These are phyloP conservation scores for Paratinospora sagittata DNA, from an alignment of 164 flowering plant genomes.

Conservation along the genomic window DNA sequence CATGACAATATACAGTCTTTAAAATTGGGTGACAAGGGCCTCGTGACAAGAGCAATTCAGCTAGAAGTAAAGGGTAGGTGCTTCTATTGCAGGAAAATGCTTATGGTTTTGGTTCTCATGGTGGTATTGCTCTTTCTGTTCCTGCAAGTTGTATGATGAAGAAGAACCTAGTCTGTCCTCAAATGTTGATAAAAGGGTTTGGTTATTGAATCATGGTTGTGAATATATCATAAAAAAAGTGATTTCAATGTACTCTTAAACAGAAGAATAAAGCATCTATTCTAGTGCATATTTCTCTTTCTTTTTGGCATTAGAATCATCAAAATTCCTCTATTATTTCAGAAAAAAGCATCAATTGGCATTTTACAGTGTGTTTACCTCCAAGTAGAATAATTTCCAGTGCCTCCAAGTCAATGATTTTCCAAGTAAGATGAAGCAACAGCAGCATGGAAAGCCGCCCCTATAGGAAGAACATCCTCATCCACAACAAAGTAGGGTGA, in stretches of 20 bases:
- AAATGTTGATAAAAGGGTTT: not conserved
- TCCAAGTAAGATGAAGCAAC: slow-evolving; percentile 61
- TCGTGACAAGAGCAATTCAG: not conserved
- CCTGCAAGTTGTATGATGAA: not conserved
- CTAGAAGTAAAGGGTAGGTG: not conserved
- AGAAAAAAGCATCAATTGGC: not conserved
- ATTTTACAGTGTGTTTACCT: not conserved
- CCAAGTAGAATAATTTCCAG: not conserved
- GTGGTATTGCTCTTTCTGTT: slow-evolving; percentile 22
- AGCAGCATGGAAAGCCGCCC: slow-evolving; percentile 73
- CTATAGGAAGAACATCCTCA: slow-evolving; percentile 66
- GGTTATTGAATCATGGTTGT: not conserved
- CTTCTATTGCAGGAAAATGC: slow-evolving; percentile 9
- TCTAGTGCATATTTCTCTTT: not conserved
- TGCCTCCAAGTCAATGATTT: slow-evolving; percentile 1
- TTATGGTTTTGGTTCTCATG: slow-evolving; percentile 11
- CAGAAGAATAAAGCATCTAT: not conserved
- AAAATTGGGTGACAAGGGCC: not conserved
- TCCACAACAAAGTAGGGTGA: slow-evolving; percentile 50
- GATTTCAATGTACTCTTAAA: not conserved
- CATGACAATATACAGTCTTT: not conserved
- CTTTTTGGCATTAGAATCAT: not conserved
- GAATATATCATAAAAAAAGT: not conserved
- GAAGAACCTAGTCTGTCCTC: not conserved
- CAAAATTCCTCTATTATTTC: not conserved